Evolutionary conservation across 2,329 filamentous ascomycete genomes (phyloP).

Genomic region (Diplodia scrobiculata): DNA sequence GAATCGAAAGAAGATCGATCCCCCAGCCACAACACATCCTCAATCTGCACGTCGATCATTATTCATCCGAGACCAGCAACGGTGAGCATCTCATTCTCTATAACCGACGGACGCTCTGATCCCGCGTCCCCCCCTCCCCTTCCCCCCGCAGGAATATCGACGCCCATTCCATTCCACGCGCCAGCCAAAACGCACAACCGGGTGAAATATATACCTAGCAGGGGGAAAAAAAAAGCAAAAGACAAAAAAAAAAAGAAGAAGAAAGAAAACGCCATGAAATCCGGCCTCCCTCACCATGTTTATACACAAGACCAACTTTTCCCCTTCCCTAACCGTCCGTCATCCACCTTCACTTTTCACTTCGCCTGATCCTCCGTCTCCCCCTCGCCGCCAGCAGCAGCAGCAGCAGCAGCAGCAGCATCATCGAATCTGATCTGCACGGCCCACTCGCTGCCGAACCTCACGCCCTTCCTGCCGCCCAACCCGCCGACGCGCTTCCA

Average conservation of each 20-base stretch:
- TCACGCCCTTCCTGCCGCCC: slow-evolving; percentile 73
- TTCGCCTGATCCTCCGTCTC: slow-evolving; percentile 6
- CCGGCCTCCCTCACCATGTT: neutral
- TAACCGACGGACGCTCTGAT: neutral
- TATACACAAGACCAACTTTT: neutral
- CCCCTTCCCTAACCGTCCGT: neutral
- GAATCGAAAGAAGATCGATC: too few relatives aligned
- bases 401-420: too few relatives aligned
- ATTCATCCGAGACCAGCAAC: too few relatives aligned
- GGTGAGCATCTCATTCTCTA: neutral
- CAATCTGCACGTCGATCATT: too few relatives aligned
- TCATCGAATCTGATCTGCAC: slow-evolving; percentile 61
- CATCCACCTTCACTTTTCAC: neutral
- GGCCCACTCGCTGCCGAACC: slow-evolving; percentile 87
- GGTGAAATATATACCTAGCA: neutral
- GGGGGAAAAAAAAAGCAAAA: neutral
- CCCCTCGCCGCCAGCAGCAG: neutral
- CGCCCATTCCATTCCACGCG: neutral
- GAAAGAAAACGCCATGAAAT: slow-evolving; percentile 1
- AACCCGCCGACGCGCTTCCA: slow-evolving; percentile 84
- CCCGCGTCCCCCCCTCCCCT: neutral
- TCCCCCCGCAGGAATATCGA: neutral
- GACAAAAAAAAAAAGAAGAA: neutral
- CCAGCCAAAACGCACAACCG: neutral
- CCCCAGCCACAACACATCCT: too few relatives aligned